These are phyloP conservation scores for Plectosphaerella plurivora DNA, from an alignment of 2,329 filamentous ascomycete species.

Conservation along the genomic window DNA sequence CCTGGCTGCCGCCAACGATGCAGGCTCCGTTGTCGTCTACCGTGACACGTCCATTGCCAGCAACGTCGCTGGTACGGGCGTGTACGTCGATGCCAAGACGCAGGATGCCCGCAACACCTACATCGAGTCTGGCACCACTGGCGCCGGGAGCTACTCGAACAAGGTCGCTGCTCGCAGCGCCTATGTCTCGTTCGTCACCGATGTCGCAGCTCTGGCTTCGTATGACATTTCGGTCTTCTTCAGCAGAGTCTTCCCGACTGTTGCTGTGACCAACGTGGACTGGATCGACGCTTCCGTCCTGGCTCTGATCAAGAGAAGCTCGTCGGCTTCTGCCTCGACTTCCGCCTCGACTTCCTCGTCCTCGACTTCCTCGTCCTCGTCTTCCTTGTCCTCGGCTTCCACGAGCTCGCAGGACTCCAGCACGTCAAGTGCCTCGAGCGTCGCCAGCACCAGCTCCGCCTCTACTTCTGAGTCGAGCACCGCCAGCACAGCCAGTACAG, in stretches of 20 bases:
- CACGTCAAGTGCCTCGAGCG: background rate
- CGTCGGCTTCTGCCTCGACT: background rate
- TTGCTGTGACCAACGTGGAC: conserved; percentile 22
- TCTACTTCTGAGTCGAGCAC: background rate
- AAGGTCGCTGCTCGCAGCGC: conserved; percentile 25
- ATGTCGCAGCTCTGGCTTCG: conserved; percentile 23
- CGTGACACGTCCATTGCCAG: conserved; percentile 30
- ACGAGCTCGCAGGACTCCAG: background rate
- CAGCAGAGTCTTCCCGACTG: conserved; percentile 24
- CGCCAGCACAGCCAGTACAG: background rate
- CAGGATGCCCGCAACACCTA: conserved; percentile 28
- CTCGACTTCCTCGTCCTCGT: background rate
- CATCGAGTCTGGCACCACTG: conserved; percentile 34
- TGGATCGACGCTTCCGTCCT: conserved; percentile 33
- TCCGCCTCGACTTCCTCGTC: background rate
- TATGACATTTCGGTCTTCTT: conserved; percentile 30
- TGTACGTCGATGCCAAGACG: conserved; percentile 22
- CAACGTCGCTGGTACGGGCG: conserved; percentile 30
- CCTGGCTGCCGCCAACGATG: conserved; percentile 34
- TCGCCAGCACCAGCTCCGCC: background rate
- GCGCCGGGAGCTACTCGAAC: conserved; percentile 31
- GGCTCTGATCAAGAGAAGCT: background rate
- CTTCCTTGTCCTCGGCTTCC: background rate
- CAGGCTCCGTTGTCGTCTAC: conserved; percentile 33
- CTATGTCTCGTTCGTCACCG: conserved; percentile 27